Base-by-base conservation (phyloP, 1,284 basidiomycete genomes). In the Pyrrhoderma lamaoense region DNA sequence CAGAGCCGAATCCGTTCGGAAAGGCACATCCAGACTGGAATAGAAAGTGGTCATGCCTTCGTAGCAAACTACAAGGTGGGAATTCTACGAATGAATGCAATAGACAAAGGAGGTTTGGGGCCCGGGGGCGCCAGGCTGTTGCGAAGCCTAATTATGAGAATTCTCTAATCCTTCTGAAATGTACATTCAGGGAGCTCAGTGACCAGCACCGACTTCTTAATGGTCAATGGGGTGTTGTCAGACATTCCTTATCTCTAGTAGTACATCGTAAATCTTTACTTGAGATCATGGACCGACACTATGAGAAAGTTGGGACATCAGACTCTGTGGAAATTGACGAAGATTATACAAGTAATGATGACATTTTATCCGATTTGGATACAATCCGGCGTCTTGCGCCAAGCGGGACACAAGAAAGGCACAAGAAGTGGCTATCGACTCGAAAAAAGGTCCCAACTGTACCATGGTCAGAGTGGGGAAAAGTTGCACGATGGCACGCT, bases 381-480 rank as follows among this genome's bases (percentile, higher is more conserved):
- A n/a, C n/a, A n/a, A n/a, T n/a, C n/a, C n/a, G n/a, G n/a, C n/a
- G n/a, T n/a, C n/a, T n/a, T n/a, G n/a, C n/a, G n/a, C n/a, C n/a
- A 51, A 47, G 48, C 34, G 35, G 38, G n/a, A 48, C 35, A 19
- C 49, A 35, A 14, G 47, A 45, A 35, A 51, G 35, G 49, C 47
- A 42, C 38, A 19, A 9, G 23, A 37, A 3, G 9, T n/a, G 22
- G n/a, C 35, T 0, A 47, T 35, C 16, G 22, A 34, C n/a, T 8
- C 8, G 14, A 16, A 27, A 19, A 35, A n/a, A 9, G 31, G 31
- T 22, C 8, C 47, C 42, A 18, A 13, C 18, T 16, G 43, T 73
- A 9, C 59, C 65, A 0, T 77, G 74, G 71, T 48, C 53, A 0
- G 54, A 60, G 1, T 79, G 76, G 76, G 75, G 74, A 2, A 67